phyloP scores from a whole-genome alignment of 495 filamentous ascomycete genomes.

The Apiosordaria backusii region DNA sequence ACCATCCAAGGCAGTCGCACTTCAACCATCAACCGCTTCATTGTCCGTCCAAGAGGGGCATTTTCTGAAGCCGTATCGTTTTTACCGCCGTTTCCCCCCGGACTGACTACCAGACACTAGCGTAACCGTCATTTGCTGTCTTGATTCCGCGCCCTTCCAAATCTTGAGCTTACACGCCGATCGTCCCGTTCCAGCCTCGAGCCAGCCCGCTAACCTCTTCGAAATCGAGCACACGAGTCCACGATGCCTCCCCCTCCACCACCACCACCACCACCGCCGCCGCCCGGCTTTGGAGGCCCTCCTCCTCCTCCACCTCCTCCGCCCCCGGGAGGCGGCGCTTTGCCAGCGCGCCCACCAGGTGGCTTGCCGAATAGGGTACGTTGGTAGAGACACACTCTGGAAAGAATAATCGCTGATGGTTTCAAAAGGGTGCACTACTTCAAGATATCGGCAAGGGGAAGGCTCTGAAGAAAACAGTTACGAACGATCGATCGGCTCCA shows the following conservation, averaged over 20 bases:
- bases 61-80: not conserved
- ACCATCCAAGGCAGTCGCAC: slow-evolving; percentile 4
- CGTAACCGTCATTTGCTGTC: not conserved
- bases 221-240: not conserved
- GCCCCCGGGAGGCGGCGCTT: slow-evolving; percentile 24
- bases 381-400: not conserved
- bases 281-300: slow-evolving; percentile 24
- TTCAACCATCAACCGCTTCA: not conserved
- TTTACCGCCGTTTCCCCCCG: not conserved
- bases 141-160: not conserved
- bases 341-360: slow-evolving; percentile 23
- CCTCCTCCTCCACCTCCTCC: slow-evolving; percentile 36
- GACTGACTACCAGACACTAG: not conserved
- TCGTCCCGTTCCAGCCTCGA: slow-evolving; percentile 6
- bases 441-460: slow-evolving; percentile 83
- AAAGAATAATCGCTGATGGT: slow-evolving; percentile 32
- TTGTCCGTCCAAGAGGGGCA: not conserved
- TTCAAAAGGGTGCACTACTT: slow-evolving; percentile 74
- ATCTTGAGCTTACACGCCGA: not conserved
- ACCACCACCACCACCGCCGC: slow-evolving; percentile 29
- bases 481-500: slow-evolving; percentile 93
- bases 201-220: not conserved
- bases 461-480: slow-evolving; percentile 79
- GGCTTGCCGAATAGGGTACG: slow-evolving; percentile 14
- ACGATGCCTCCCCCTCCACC: slow-evolving; percentile 29